Base-by-base conservation (phyloP, 805 yeast genomes). In the Wickerhamiella sorbophila region DNA sequence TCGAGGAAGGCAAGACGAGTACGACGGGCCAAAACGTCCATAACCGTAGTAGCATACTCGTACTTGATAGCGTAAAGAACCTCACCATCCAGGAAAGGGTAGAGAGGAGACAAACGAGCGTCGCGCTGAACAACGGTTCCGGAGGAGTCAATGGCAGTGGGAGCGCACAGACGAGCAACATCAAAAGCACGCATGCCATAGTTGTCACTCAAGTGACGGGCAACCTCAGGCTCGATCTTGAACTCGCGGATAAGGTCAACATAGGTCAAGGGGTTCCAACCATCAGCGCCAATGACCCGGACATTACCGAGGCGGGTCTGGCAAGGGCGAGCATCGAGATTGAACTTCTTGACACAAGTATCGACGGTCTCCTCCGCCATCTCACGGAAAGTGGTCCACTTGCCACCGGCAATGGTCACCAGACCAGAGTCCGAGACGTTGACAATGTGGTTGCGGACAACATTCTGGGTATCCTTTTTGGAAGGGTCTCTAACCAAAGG, bases 301-400 rank as follows among this genome's bases (percentile, higher is more conserved):
- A 74, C 52, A 18, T 40, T 40, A 24, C 49, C 47, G 56, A 53
- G 55, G 40, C 67, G 70, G 35, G 85, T 77, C 46, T 60, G 64
- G 58, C 81, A 75, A 24, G 73, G 70, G 40, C 52, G 41, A 18
- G 47, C 53, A 44, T 60, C 59, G 38, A 66, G 68, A 32, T 58
- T 49, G 44, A 70, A 64, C 48, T 58, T 51, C 56, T 73, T 67
- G 38, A 83, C 69, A 41, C 81, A 75, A 51, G 74, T 75, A 60
- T 83, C 78, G 37, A 87, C 77, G 36, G 95, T 83, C 66, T 88
- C 95, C 65, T 87, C 78, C 18, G 96, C 95, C 96, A 87, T 87
- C 67, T 85, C 94, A 67, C 96, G 74, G 69, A 87, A 88, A 31
- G 97, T 87, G 41, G 97, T 87, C 97, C 97, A 87, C 66, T 87